A percentile compares a stretch with the other conserved stretches of the same genome.
Conservation (phyloP, 2,329 filamentous ascomycete genomes). For the Tolypocladium cylindrosporum region DNA sequence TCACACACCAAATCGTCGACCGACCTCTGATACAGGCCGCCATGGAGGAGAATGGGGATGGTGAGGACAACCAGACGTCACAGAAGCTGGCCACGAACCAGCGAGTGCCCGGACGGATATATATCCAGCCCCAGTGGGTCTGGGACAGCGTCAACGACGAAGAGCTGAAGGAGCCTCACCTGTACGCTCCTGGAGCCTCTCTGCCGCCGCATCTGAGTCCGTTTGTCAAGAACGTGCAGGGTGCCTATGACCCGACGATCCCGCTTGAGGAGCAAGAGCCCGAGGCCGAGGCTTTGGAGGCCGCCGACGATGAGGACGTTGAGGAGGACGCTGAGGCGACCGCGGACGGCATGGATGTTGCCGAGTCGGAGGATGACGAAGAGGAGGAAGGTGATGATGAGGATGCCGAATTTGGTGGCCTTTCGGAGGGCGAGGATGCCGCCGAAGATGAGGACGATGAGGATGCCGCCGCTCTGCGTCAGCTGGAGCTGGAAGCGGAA, state of each 20-base stretch:
- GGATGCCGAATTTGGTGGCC: conserved; percentile 28
- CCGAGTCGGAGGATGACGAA: conserved; percentile 36
- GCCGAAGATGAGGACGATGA: conserved; percentile 29
- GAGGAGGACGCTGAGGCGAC: conserved; percentile 57
- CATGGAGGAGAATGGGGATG: conserved; percentile 36
- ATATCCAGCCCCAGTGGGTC: conserved; percentile 95
- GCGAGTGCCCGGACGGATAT: conserved; percentile 82
- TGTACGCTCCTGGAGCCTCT: conserved; percentile 82
- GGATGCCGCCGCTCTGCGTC: conserved; percentile 61
- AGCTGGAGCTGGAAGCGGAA: conserved; percentile 88
- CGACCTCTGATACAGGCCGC: conserved; percentile 63
- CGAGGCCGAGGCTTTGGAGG: conserved; percentile 71
- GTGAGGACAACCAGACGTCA: conserved; percentile 51
- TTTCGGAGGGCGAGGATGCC: conserved; percentile 34
- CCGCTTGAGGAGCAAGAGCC: conserved; percentile 80
- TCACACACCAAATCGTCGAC: conserved; percentile 95
- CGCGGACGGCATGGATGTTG: conserved; percentile 55
- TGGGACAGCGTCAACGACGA: conserved; percentile 96
- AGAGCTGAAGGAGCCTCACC: conserved; percentile 73
- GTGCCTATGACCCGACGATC: conserved; percentile 83
- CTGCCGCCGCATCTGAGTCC: conserved; percentile 92
- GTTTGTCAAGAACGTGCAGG: conserved; percentile 80
- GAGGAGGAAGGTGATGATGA: conserved; percentile 38
- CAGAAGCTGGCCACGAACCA: conserved; percentile 52
- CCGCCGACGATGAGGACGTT: conserved; percentile 44